Conservation (phyloP, 1,284 basidiomycete species). For the Cutaneotrichosporon curvatum region DNA sequence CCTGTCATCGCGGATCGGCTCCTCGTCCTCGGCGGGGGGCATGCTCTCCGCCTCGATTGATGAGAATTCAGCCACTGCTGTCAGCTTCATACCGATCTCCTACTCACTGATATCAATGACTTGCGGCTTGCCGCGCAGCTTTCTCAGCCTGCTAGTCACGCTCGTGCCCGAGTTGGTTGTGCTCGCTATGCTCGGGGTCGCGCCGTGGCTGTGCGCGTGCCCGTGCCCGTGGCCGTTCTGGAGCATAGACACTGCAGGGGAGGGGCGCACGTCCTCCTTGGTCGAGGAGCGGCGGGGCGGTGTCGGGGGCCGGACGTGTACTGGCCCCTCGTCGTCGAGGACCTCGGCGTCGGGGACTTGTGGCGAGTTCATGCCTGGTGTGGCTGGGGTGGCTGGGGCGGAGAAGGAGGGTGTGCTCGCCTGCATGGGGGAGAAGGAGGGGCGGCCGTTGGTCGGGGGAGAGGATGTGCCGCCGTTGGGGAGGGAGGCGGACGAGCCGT, state of each 20-base stretch:
- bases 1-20: conserved; percentile 30
- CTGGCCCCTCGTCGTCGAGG: background rate
- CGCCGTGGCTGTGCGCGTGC: background rate
- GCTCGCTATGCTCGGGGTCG: conserved; percentile 3
- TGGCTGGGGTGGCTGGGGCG: background rate
- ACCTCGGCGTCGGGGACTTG: too few relatives aligned
- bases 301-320: background rate
- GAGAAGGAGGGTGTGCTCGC: too few relatives aligned
- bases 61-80: conserved; percentile 28
- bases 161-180: conserved; percentile 1
- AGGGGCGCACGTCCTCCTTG: background rate
- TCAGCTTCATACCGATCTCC: background rate
- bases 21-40: conserved; percentile 15
- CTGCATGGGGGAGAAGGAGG: background rate
- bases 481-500: background rate
- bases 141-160: conserved; percentile 7
- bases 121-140: conserved; percentile 16
- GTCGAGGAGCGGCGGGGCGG: background rate
- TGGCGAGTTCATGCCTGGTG: too few relatives aligned
- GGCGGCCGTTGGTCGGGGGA: background rate
- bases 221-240: too few relatives aligned
- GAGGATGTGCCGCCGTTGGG: background rate
- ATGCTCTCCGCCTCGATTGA: conserved; percentile 18
- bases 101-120: conserved; percentile 15
- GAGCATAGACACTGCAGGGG: background rate